Conservation (phyloP, 2,329 filamentous ascomycete genomes). For the Mariannaea elegans region DNA sequence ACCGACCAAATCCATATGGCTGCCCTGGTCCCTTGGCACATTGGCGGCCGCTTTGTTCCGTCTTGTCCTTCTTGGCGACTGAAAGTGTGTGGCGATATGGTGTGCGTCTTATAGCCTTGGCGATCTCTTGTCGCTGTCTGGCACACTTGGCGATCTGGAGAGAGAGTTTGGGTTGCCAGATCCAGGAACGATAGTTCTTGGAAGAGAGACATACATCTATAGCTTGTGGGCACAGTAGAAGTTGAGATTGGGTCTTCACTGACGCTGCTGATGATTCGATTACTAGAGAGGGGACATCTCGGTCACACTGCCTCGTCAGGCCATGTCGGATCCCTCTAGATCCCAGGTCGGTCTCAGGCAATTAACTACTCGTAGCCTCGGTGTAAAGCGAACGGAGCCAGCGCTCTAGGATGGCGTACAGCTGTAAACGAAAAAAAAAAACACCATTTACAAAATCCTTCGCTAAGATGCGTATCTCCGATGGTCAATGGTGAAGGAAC, state of each 20-base stretch:
- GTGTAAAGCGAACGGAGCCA: neutral
- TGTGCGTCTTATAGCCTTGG: constrained; percentile 9
- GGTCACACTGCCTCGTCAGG: neutral
- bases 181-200: neutral
- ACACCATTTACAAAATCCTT: too few relatives aligned
- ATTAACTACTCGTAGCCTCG: neutral
- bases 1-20: neutral
- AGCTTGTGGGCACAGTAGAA: too few relatives aligned
- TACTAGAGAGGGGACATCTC: neutral
- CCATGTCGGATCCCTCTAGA: neutral
- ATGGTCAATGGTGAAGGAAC: neutral
- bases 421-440: too few relatives aligned
- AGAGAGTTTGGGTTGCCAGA: neutral
- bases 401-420: too few relatives aligned
- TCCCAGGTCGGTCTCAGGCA: too few relatives aligned
- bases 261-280: too few relatives aligned
- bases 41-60: neutral
- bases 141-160: constrained; percentile 3
- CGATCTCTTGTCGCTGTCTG: constrained; percentile 7
- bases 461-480: neutral
- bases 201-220: too few relatives aligned
- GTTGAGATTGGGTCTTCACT: too few relatives aligned
- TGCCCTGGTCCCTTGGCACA: neutral
- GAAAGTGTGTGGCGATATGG: neutral
- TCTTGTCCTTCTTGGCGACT: neutral